phyloP scores from a whole-genome alignment of 768 basidiomycete genomes.

The Suillus fuscotomentosus region DNA sequence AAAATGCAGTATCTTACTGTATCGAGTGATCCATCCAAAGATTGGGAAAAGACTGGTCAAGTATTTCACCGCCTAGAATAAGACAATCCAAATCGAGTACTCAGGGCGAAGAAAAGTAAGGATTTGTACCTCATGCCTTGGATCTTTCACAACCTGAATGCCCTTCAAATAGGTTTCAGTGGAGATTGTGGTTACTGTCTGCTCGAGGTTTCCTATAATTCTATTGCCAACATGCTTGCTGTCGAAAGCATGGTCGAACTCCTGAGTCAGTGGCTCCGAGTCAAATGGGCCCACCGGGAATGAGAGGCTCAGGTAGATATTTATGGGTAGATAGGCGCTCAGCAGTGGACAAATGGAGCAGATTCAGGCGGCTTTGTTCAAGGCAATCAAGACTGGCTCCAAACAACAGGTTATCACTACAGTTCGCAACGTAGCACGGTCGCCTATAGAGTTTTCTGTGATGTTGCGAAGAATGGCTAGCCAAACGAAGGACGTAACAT shows the following conservation, averaged over 20 bases:
- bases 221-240: conserved; percentile 51
- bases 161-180: conserved; percentile 50
- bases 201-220: conserved; percentile 59
- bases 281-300: background rate
- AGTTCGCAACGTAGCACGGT: no score
- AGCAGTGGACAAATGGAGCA: background rate
- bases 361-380: background rate
- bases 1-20: conserved; percentile 53
- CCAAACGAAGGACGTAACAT: no score
- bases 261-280: background rate
- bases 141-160: conserved; percentile 34
- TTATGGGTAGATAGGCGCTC: background rate
- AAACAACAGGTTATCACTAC: no score
- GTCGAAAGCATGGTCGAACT: conserved; percentile 33
- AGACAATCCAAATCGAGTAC: background rate
- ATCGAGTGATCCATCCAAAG: conserved; percentile 79
- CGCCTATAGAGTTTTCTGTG: no score
- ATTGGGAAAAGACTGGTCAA: conserved; percentile 79
- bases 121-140: conserved; percentile 44
- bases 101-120: background rate
- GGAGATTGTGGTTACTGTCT: conserved; percentile 58
- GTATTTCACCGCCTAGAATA: conserved; percentile 56
- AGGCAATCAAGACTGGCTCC: background rate
- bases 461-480: no score
- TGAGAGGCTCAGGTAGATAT: background rate